phyloP scores from a whole-genome alignment of 2,329 filamentous ascomycete species.

The Fusarium musae region DNA sequence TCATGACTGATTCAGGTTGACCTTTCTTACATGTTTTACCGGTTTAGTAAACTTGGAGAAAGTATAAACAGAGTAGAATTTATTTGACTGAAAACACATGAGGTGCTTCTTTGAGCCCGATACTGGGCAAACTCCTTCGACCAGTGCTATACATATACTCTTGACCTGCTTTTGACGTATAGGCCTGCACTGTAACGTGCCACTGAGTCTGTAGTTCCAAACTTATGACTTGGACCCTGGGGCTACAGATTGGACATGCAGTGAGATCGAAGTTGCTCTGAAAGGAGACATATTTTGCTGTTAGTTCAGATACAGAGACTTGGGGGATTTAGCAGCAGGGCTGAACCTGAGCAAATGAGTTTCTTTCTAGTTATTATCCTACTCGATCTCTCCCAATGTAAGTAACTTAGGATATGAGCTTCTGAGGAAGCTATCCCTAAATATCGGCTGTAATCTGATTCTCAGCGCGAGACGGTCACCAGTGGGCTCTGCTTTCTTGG shows the following conservation, averaged over 20 bases:
- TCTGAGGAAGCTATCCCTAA: no score
- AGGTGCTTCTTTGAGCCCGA: neutral
- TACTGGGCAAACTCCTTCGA: neutral
- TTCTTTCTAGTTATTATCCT: no score
- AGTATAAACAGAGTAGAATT: accelerated
- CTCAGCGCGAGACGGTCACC: no score
- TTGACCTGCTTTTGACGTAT: no score
- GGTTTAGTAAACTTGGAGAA: neutral
- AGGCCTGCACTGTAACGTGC: neutral
- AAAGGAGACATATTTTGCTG: neutral
- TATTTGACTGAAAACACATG: accelerated
- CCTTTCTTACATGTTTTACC: accelerated
- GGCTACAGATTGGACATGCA: neutral
- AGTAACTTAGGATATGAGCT: no score
- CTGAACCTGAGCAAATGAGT: no score
- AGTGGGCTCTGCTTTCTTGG: no score
- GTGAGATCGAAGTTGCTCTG: neutral
- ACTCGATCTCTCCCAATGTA: no score
- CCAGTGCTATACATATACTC: neutral
- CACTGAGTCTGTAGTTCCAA: neutral
- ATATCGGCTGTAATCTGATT: no score
- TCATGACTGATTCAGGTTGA: neutral
- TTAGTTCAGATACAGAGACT: no score
- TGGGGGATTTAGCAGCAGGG: no score
- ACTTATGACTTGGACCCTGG: accelerated